A percentile compares a stretch with the other conserved stretches of the same genome.
Conservation (phyloP, 192 early-diverging fungal species). For the Rhizophlyctis rosea region DNA sequence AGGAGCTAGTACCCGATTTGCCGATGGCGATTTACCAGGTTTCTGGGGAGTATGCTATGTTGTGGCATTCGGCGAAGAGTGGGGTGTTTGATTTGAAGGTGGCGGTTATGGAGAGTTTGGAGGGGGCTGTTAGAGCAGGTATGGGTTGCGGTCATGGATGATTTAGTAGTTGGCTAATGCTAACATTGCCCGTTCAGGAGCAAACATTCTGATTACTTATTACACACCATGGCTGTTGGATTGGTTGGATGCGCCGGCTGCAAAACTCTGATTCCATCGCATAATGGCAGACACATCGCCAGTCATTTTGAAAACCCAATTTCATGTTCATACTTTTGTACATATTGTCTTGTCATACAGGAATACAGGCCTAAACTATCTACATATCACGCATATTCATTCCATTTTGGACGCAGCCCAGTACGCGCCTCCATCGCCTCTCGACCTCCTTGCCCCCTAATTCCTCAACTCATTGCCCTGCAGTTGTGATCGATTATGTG, state of each 20-base stretch:
- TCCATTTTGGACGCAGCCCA: no score
- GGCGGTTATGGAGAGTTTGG: conserved; percentile 84
- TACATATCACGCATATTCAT: no score
- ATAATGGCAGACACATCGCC: no score
- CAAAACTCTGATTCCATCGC: no score
- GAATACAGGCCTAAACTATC: no score
- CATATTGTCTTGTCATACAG: no score
- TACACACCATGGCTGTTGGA: conserved; percentile 91
- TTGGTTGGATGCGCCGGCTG: conserved; percentile 80
- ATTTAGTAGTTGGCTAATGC: not conserved
- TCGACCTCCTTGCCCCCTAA: no score
- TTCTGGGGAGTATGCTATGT: conserved; percentile 56
- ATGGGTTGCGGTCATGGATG: not conserved
- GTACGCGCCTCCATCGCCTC: no score
- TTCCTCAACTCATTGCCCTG: no score
- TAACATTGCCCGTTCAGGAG: conserved; percentile 42
- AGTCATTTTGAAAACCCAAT: no score
- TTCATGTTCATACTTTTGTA: no score
- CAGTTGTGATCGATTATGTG: no score
- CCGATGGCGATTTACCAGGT: conserved; percentile 99
- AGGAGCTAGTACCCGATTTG: conserved; percentile 58
- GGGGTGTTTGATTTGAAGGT: conserved; percentile 79
- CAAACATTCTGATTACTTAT: conserved; percentile 92
- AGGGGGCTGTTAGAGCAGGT: conserved; percentile 78
- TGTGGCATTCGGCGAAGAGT: conserved; percentile 78